phyloP scores from a whole-genome alignment of 768 basidiomycete species.

The Hortiboletus campestris region DNA sequence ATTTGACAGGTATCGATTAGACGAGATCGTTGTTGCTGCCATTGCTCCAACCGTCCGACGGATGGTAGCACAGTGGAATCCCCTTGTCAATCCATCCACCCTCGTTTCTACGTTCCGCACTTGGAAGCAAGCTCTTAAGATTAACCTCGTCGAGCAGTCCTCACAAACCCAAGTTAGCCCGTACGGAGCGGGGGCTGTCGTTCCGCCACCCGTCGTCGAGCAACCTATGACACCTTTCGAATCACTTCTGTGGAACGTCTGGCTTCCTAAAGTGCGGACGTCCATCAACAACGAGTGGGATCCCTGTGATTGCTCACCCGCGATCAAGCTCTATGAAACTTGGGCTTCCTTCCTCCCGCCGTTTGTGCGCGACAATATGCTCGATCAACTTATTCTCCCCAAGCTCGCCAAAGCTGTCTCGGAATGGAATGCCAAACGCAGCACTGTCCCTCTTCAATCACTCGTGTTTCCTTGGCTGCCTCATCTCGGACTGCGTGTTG shows the following conservation, averaged over 20 bases:
- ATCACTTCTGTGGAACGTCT: slow-evolving; percentile 89
- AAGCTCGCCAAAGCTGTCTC: slow-evolving; percentile 84
- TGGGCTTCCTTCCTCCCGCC: slow-evolving; percentile 87
- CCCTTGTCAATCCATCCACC: slow-evolving; percentile 69
- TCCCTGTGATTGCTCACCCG: slow-evolving; percentile 67
- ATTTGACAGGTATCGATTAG: slow-evolving; percentile 75
- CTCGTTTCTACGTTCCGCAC: slow-evolving; percentile 64
- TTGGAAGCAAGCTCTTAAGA: slow-evolving; percentile 69
- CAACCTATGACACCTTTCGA: slow-evolving; percentile 93
- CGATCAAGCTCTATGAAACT: slow-evolving; percentile 78
- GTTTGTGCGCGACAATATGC: slow-evolving; percentile 91
- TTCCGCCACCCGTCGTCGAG: slow-evolving; percentile 38
- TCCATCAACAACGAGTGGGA: slow-evolving; percentile 95
- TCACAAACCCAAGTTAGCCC: slow-evolving; percentile 49
- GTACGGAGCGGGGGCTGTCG: slow-evolving; percentile 48
- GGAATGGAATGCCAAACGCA: slow-evolving; percentile 74
- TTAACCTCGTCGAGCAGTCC: slow-evolving; percentile 47
- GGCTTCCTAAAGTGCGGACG: slow-evolving; percentile 94
- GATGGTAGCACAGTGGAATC: slow-evolving; percentile 76
- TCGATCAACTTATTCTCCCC: slow-evolving; percentile 93
- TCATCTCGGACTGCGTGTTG: slow-evolving; percentile 76
- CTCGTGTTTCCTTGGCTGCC: slow-evolving; percentile 97
- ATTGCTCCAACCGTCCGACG: slow-evolving; percentile 78
- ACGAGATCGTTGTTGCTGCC: slow-evolving; percentile 92
- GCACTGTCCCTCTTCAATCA: slow-evolving; percentile 60